Evolutionary conservation across 306 rosid genomes (phyloP).

Genomic region (Trifolium subterraneum): DNA sequence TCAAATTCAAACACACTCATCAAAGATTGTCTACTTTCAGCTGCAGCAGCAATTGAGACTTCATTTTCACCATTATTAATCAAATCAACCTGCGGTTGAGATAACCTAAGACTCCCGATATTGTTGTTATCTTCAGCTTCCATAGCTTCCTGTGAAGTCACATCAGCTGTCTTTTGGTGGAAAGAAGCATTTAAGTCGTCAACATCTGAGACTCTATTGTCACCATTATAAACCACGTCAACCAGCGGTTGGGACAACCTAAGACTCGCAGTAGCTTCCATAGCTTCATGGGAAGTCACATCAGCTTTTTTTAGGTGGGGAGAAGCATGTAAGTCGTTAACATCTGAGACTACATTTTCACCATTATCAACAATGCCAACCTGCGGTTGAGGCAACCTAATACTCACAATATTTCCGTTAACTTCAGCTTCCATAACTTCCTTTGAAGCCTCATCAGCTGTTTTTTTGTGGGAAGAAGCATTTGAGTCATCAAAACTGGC

Average conservation of each 20-base stretch:
- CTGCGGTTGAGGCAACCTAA: conserved; percentile 1
- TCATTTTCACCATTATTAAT: conserved; percentile 32
- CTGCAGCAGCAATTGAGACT: conserved; percentile 20
- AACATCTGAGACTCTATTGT: conserved; percentile 24
- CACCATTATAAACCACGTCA: conserved; percentile 22
- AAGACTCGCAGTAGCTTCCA: background rate
- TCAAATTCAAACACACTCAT: conserved; percentile 4
- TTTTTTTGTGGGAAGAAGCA: conserved; percentile 24
- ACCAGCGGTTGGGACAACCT: conserved; percentile 3
- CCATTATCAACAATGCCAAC: conserved; percentile 18
- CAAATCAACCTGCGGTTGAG: conserved; percentile 17
- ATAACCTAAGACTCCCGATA: background rate
- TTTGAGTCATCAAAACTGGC: conserved; percentile 41
- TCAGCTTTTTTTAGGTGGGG: background rate
- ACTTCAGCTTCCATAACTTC: conserved; percentile 18
- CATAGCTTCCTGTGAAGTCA: background rate
- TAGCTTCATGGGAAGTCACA: background rate
- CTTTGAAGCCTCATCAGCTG: background rate
- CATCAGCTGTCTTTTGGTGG: background rate
- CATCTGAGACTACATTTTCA: conserved; percentile 33
- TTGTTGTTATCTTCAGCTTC: background rate
- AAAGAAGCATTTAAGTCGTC: background rate
- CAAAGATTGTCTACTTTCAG: conserved; percentile 3
- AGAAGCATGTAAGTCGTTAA: background rate
- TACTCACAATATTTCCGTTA: background rate